Evolutionary conservation across 768 basidiomycete genomes (phyloP).

Genomic region (Tricholoma sp.): DNA sequence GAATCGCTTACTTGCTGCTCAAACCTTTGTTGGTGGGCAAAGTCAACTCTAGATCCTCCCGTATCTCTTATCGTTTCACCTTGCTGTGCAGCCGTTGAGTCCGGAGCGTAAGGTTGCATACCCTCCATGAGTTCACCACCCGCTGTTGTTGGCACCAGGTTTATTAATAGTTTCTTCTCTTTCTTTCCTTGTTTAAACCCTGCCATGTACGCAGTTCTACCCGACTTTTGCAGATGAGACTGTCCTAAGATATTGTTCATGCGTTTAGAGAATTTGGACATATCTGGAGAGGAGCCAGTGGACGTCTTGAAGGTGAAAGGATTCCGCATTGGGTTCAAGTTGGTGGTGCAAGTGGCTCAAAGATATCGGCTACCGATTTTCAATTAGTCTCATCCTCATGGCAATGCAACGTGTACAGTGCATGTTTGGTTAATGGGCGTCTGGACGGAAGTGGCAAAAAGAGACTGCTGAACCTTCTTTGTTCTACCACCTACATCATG

Average conservation of each 20-base stretch:
- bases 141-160: neutral
- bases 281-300: neutral
- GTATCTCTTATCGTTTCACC: neutral
- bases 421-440: slow-evolving; percentile 1
- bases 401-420: slow-evolving; percentile 6
- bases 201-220: neutral
- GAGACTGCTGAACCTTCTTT: neutral
- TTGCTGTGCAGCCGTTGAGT: neutral
- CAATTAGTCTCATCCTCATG: slow-evolving; percentile 4
- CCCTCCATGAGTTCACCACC: neutral
- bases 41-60: neutral
- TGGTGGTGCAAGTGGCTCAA: neutral
- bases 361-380: neutral
- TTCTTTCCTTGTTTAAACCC: neutral
- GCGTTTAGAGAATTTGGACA: neutral
- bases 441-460: neutral
- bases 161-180: neutral
- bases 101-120: neutral
- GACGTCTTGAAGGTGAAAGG: neutral
- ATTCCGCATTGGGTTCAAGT: neutral
- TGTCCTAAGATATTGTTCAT: neutral
- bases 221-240: neutral
- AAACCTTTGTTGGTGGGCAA: neutral
- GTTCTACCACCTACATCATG: slow-evolving; percentile 6
- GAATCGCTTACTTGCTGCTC: neutral